Percentiles rank a stretch among this genome's conserved stretches.
phyloP scores from a whole-genome alignment of 495 filamentous ascomycete genomes.

The Neohortaea acidophila region DNA sequence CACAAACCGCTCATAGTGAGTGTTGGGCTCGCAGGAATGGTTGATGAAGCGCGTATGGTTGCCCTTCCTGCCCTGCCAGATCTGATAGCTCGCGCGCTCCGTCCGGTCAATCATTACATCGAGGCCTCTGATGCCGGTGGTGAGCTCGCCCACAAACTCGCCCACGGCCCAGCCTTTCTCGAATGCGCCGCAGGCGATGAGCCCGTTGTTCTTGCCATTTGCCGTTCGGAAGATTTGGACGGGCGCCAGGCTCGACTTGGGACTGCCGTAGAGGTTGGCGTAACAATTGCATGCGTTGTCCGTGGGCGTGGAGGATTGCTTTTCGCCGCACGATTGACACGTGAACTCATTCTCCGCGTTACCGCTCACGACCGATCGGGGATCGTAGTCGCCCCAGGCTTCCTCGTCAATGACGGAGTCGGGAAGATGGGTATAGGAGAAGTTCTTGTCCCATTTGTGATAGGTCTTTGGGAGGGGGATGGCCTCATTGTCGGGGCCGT shows the following conservation, averaged over 20 bases:
- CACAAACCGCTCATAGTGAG: slow-evolving; percentile 30
- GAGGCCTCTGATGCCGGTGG: slow-evolving; percentile 18
- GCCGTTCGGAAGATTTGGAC: slow-evolving; percentile 22
- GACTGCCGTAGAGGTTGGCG: slow-evolving; percentile 18
- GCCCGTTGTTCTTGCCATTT: slow-evolving; percentile 22
- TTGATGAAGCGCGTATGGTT: slow-evolving; percentile 34
- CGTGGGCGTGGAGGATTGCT: slow-evolving; percentile 20
- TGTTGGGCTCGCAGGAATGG: slow-evolving; percentile 29
- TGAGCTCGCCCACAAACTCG: slow-evolving; percentile 25
- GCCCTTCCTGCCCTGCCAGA: slow-evolving; percentile 26
- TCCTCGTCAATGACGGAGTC: slow-evolving; percentile 20
- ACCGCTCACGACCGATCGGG: slow-evolving; percentile 9
- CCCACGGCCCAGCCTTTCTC: slow-evolving; percentile 20
- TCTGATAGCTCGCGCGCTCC: slow-evolving; percentile 20
- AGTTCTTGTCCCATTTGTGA: slow-evolving; percentile 17
- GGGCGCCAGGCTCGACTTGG: slow-evolving; percentile 6
- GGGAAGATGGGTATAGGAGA: slow-evolving; percentile 21
- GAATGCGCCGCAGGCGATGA: slow-evolving; percentile 19
- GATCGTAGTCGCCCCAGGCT: slow-evolving; percentile 22
- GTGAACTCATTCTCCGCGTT: slow-evolving; percentile 2
- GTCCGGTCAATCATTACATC: slow-evolving; percentile 29
- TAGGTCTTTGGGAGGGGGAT: slow-evolving; percentile 22
- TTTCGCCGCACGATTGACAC: slow-evolving; percentile 18
- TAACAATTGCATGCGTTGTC: slow-evolving; percentile 21
- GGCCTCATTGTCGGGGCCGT: slow-evolving; percentile 12